Evolutionary conservation across 805 yeast species (phyloP), one percentile per base, ranked within the genome.

Genomic region (Starmerella sirachaensis): DNA sequence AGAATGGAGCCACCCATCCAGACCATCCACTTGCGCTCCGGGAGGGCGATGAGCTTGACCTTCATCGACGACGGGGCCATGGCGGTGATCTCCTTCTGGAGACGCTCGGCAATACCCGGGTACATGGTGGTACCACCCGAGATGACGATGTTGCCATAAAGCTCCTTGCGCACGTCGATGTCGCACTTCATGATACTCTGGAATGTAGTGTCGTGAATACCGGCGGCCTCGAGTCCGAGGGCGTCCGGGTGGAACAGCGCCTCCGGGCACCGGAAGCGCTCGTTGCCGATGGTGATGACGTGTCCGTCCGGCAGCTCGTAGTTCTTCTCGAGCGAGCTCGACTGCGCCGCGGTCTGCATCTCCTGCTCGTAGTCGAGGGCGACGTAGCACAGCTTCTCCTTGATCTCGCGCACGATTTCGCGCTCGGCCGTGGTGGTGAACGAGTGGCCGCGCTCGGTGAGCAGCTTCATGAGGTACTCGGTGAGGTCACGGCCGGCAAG

Each of bases 121-220:
- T 85, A 91, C 97, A 91, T 85, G 57, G 98, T 91, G 59, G 97
- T 86, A 81, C 98, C 98, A 76, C 98, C 98, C 55, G 97, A 86
- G 91, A 91, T 80, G 64, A 91, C 98, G 62, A 91, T 91, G 80
- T 91, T 91, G 70, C 93, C 93, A 75, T 91, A 91, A 67, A 91
- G 77, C 68, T 88, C 97, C 74, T 83, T 88, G 72, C 98, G 83
- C 56, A 91, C 95, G 70, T 91, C 98, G 58, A 91, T 80, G 70
- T 91, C 98, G 73, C 96, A 86, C 84, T 86, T 88, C 76, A 80
- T 83, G 72, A 91, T 91, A 47, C 91, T 79, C 76, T 78, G 78
- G 75, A 74, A 80, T 53, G 91, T 78, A 56, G 96, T 86, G 75
- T 91, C 97, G 70, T 91, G 96, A 66, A 91, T 84, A 81, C 98